These are phyloP conservation scores for Hypholoma fasciculare DNA, from an alignment of 768 basidiomycete genomes.

Conservation along the genomic window DNA sequence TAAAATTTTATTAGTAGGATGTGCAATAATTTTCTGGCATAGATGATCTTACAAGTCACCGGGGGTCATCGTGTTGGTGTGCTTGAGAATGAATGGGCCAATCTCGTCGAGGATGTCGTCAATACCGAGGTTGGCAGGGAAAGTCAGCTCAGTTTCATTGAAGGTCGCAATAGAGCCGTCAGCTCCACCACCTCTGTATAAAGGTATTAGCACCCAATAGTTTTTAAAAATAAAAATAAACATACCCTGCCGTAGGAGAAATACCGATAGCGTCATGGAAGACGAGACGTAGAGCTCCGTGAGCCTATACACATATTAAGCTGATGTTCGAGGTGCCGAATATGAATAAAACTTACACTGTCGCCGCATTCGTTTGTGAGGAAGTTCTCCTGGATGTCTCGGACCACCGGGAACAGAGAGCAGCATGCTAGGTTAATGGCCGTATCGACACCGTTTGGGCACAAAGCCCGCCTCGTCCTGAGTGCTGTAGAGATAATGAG, in stretches of 20 bases:
- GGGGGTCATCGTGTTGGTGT: conserved; percentile 1
- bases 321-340: too few species aligned
- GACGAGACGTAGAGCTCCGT: conserved; percentile 14
- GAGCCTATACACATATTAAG: conserved; percentile 2
- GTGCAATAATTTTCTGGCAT: not conserved
- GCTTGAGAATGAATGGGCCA: conserved; percentile 5
- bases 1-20: too few species aligned
- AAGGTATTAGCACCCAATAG: not conserved
- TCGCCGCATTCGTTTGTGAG: conserved; percentile 14
- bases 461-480: conserved; percentile 3
- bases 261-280: conserved; percentile 17
- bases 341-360: conserved; percentile 1
- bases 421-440: conserved; percentile 6
- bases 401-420: conserved; percentile 11
- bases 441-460: conserved; percentile 6
- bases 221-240: not conserved
- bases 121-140: conserved; percentile 10
- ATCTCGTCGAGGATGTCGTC: conserved; percentile 8
- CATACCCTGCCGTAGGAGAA: conserved; percentile 9
- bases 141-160: conserved; percentile 10
- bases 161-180: not conserved
- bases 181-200: conserved; percentile 5
- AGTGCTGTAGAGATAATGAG: not conserved
- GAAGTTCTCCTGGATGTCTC: conserved; percentile 10
- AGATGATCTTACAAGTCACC: conserved; percentile 7